Percentiles rank a stretch among this genome's conserved stretches.
Conservation (phyloP, 495 filamentous ascomycete genomes). For the Pyrenula massariospora region DNA sequence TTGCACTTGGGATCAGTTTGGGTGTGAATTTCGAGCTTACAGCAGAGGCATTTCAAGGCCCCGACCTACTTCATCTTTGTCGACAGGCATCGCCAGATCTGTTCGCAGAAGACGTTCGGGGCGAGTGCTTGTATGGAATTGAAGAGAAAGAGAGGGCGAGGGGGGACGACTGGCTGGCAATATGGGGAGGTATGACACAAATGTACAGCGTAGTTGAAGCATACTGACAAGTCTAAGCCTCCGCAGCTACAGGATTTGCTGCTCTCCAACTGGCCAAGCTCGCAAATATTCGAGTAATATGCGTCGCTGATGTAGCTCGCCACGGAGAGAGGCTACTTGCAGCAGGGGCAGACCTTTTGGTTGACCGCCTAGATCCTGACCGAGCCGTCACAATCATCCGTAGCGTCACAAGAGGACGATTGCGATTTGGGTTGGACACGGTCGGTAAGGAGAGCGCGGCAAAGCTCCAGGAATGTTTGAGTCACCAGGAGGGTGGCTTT, state of each 20-base stretch:
- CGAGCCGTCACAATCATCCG: constrained; percentile 51
- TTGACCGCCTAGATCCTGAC: constrained; percentile 46
- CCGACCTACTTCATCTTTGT: constrained; percentile 37
- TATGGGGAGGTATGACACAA: constrained; percentile 50
- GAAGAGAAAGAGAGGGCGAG: constrained; percentile 27
- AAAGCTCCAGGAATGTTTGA: constrained; percentile 34
- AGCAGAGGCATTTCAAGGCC: constrained; percentile 25
- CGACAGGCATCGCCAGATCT: constrained; percentile 17
- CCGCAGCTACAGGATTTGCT: constrained; percentile 48
- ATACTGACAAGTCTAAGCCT: constrained; percentile 23
- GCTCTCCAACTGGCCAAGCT: constrained; percentile 50
- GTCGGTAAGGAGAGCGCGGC: constrained; percentile 46
- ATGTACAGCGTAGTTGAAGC: not conserved
- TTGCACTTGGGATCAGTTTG: constrained; percentile 49
- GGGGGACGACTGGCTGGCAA: constrained; percentile 50
- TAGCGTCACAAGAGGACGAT: constrained; percentile 34
- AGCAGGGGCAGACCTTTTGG: constrained; percentile 43
- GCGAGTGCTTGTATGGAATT: constrained; percentile 39
- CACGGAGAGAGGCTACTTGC: constrained; percentile 43
- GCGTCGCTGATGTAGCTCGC: constrained; percentile 47
- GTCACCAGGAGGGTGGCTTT: constrained; percentile 10
- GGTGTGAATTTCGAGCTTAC: constrained; percentile 42
- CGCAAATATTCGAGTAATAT: constrained; percentile 43
- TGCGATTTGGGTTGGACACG: constrained; percentile 54
- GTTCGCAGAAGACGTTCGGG: constrained; percentile 38